These are phyloP conservation scores for Talaromyces sp. DNA, from an alignment of 2,329 filamentous ascomycete genomes.

Conservation along the genomic window DNA sequence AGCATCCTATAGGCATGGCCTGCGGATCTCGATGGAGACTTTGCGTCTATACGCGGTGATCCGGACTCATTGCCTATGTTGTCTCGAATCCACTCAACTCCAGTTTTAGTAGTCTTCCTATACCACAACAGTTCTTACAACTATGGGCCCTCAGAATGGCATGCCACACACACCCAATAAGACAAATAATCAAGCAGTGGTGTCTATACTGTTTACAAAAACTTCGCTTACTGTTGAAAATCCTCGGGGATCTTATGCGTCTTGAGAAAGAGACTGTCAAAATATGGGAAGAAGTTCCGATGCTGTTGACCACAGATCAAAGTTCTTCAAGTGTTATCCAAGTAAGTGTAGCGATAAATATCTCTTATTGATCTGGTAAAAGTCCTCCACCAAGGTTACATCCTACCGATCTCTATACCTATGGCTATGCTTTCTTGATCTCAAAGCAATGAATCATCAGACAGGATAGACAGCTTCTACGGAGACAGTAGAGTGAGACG, in stretches of 20 bases:
- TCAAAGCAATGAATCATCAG: not conserved
- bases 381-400: not conserved
- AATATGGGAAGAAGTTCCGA: not conserved
- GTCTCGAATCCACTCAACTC: too few species aligned
- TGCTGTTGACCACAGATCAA: not conserved
- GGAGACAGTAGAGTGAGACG: too few species aligned
- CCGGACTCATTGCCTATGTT: too few species aligned
- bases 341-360: too few species aligned
- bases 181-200: not conserved
- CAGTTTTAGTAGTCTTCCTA: too few species aligned
- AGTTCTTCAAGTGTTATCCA: too few species aligned
- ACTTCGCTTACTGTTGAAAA: not conserved
- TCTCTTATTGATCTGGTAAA: too few species aligned
- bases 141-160: too few species aligned
- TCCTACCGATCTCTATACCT: not conserved
- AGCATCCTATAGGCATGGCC: too few species aligned
- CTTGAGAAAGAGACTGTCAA: not conserved
- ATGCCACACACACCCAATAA: not conserved
- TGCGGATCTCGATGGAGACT: too few species aligned
- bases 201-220: not conserved
- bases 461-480: not conserved
- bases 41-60: too few species aligned
- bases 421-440: not conserved
- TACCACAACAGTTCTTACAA: too few species aligned
- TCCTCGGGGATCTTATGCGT: not conserved